Evolutionary conservation across 768 basidiomycete species (phyloP), one percentile per base, ranked within the genome.

Genomic region (Lentinula sp.): DNA sequence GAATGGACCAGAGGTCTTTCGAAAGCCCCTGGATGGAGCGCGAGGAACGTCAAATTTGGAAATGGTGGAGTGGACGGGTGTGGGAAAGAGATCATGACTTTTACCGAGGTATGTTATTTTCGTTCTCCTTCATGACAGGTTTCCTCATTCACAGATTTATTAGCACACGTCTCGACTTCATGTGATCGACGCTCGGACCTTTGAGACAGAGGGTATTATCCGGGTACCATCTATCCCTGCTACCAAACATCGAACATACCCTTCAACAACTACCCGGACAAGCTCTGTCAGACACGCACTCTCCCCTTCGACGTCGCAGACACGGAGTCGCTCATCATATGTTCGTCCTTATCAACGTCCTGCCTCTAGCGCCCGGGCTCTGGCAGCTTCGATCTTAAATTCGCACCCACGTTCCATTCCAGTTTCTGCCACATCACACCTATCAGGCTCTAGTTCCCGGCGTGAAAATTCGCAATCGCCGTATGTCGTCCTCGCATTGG

Each of bases 141-240:
- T 37, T 39, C 60, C 16, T 59, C 52, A 48, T 58, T 61, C 53
- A 10, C 54, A 66, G 23, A 71, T 63, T 11, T 53, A 51, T 18
- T 65, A 95, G 91, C 93, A 96, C 69, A 90, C 91, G 1, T 87
- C 83, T 34, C 72, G 89, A 40, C 70, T 96, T 7, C 95, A 97
- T 67, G 78, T 95, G 60, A 77, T 96, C 53, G 95, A 97, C 68
- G 92, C 93, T 3, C 80, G 85, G 49, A 95, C 92, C 0, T 95
- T 95, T 66, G 87, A 93, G 68, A 82, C 81, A 5, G 86, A 89
- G 63, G 85, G 91, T 62, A 79, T 87, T 16, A 70, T 91, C 18
- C 82, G 78, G 53, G 55, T 60, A n/a, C 62, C 62, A 23, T 59
- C 57, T 57, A 39, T 45, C 11, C 16, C 57, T 51, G 28, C 64